Conservation (phyloP, 2,329 filamentous ascomycete species). For the Clarireedia homoeocarpa region DNA sequence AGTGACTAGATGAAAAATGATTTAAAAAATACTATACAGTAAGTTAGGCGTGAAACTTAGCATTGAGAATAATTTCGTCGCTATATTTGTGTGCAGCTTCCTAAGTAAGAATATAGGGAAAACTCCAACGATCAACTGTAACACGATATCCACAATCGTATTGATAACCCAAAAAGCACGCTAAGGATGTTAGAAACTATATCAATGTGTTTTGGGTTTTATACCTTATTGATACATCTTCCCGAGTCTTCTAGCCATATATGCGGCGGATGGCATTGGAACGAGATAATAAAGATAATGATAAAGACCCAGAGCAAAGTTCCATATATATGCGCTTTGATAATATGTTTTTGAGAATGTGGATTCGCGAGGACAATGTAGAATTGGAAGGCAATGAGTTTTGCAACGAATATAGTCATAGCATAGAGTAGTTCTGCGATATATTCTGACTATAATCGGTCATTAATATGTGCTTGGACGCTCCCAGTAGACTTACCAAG, state of each 20-base stretch:
- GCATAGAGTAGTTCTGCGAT: neutral
- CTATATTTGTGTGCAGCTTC: neutral
- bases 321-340: too few species aligned
- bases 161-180: constrained; percentile 1
- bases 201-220: too few species aligned
- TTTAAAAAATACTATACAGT: neutral
- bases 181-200: neutral
- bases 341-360: too few species aligned
- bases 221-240: too few species aligned
- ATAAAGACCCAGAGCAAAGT: neutral
- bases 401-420: neutral
- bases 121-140: neutral
- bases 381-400: neutral
- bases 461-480: too few species aligned
- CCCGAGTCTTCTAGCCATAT: neutral
- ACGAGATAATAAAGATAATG: neutral
- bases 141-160: neutral
- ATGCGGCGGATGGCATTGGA: neutral
- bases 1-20: neutral
- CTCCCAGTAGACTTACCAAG: neutral
- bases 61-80: neutral
- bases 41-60: neutral
- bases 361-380: neutral
- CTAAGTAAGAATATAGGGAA: constrained; percentile 1
- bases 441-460: neutral